Base-by-base conservation (phyloP, 2,329 filamentous ascomycete genomes). In the Ambrosiella beaveri region DNA sequence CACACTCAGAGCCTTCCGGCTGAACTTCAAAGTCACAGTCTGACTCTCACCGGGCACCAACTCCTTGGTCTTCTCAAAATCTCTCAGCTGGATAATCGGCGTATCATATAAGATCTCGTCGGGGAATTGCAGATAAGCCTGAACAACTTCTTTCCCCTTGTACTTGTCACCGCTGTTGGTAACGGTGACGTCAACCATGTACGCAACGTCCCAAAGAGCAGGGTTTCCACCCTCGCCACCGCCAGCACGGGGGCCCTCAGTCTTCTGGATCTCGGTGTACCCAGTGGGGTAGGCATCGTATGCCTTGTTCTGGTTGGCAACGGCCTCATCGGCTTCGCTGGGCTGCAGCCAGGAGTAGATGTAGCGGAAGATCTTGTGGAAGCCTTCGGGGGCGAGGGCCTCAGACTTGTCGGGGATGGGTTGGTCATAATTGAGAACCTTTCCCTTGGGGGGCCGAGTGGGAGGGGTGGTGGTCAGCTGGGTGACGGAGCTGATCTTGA, bases 161-260 rank as follows among this genome's bases (percentile, higher is more conserved):
- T 65, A 66, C 57, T 62, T 63, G 11, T 58, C n/a, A 7, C 80
- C 81, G 0, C 69, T 72, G 63, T 84, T 84, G 38, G 71, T 71
- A 8, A 81, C 76, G 8, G 70, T 66, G 3, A 80, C 70, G 1
- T 68, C 66, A 13, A 73, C 41, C 5, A 61, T 66, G 64, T 79
- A 72, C 0, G 71, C 70, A 15, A 68, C 64, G 39, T 79, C 77
- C 70, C 76, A 85, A 15, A 85, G 73, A 52, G 78, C 75, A 0
- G 84, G 81, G 65, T 87, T 86, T 1, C 84, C 84, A 61, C 83
- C 82, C 64, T 82, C 74, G 11, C 75, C 81, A 54, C 87, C 87
- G 27, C 86, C 86, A 1, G 85, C 84, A 1, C 70, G 74, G 13
- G 83, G 69, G 0, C 65, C 68, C 5, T 65, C 64, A 56, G 68